Evolutionary conservation across 805 yeast species (phyloP).

Genomic region (Kodamaea restingae): DNA sequence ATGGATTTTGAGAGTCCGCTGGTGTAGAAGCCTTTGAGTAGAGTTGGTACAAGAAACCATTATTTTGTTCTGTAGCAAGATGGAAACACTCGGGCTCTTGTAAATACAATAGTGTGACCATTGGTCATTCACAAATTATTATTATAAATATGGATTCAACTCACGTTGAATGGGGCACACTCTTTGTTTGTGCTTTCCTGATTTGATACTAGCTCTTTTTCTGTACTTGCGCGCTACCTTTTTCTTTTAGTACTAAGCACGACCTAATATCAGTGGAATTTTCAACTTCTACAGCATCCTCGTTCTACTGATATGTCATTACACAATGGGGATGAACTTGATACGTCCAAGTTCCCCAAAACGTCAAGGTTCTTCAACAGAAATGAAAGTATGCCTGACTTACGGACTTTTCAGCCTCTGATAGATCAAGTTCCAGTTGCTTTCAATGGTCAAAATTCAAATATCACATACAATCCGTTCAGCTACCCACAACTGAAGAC

Average conservation of each 20-base stretch:
- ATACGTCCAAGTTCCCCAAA: constrained; percentile 19
- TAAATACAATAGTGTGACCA: no score
- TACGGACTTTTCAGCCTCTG: constrained; percentile 16
- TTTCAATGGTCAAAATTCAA: constrained; percentile 23
- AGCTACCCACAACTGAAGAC: constrained; percentile 43
- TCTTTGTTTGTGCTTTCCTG: no score
- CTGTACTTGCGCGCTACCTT: constrained; percentile 1
- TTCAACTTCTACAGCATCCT: neutral
- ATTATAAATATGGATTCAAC: no score
- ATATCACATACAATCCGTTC: constrained; percentile 41
- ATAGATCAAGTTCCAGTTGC: constrained; percentile 14
- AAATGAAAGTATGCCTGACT: constrained; percentile 20
- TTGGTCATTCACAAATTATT: no score
- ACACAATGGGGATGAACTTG: constrained; percentile 6
- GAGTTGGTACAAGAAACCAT: no score
- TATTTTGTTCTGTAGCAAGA: no score
- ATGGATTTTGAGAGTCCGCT: neutral
- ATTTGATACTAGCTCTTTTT: no score
- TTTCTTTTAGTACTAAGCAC: constrained; percentile 1
- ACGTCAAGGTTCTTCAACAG: constrained; percentile 25
- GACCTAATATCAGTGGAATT: constrained; percentile 6
- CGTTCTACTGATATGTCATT: constrained; percentile 1
- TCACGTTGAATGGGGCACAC: no score
- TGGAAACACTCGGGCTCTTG: no score
- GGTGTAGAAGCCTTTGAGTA: no score